Percentiles rank a stretch among this genome's conserved stretches.
Conservation (phyloP, 768 basidiomycete genomes). For the Mycena epipterygia region DNA sequence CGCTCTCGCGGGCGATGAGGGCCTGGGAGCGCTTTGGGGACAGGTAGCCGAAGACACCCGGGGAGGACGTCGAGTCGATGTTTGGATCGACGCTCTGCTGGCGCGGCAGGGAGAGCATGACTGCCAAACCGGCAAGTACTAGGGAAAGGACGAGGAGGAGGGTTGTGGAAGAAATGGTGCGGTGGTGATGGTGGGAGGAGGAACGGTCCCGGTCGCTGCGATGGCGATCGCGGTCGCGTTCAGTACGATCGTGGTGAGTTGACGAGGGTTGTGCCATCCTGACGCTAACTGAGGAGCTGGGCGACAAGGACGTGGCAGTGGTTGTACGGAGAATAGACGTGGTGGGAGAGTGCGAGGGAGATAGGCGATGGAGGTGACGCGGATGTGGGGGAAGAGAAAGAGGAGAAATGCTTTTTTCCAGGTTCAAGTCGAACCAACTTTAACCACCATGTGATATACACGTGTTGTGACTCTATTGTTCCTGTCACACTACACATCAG, state of each 20-base stretch:
- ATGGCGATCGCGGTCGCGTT: constrained; percentile 57
- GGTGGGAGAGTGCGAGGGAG: constrained; percentile 56
- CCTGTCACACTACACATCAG: too few species aligned
- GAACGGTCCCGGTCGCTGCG: constrained; percentile 70
- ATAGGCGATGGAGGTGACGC: constrained; percentile 28
- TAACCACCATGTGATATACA: not conserved
- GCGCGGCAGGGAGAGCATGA: constrained; percentile 90
- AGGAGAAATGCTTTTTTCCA: not conserved
- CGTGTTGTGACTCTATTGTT: too few species aligned
- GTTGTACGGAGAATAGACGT: constrained; percentile 76
- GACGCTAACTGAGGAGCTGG: constrained; percentile 70
- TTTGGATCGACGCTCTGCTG: constrained; percentile 49
- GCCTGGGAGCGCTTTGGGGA: constrained; percentile 88
- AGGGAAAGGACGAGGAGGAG: constrained; percentile 89
- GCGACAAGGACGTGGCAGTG: constrained; percentile 83
- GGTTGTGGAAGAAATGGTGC: constrained; percentile 92
- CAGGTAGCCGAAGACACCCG: constrained; percentile 78
- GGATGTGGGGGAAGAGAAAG: constrained; percentile 38
- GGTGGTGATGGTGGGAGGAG: constrained; percentile 80
- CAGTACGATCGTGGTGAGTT: constrained; percentile 78
- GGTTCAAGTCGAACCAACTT: not conserved
- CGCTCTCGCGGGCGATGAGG: constrained; percentile 82
- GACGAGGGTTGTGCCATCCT: constrained; percentile 93
- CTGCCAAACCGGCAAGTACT: constrained; percentile 88
- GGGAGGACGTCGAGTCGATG: constrained; percentile 52